These are phyloP conservation scores for Trichoderma koningiopsis DNA, from an alignment of 2,329 filamentous ascomycete genomes.

Conservation along the genomic window DNA sequence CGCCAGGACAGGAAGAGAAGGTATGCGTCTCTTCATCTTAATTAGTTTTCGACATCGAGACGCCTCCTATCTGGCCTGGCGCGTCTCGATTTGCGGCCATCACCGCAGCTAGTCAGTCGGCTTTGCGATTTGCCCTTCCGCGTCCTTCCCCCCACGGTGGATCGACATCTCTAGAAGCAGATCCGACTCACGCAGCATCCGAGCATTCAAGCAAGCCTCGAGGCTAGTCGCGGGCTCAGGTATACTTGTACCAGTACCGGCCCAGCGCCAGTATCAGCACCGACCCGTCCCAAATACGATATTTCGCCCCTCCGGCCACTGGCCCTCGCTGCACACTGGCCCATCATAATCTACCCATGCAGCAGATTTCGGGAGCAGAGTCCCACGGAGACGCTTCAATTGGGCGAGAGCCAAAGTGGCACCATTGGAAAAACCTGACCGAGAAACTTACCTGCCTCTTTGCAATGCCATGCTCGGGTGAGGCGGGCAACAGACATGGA, in stretches of 20 bases:
- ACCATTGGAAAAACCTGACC: slow-evolving; percentile 12
- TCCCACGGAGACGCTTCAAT: slow-evolving; percentile 14
- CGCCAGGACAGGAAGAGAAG: slow-evolving; percentile 12
- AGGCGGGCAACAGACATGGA: slow-evolving; percentile 10
- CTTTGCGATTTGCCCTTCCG: background rate
- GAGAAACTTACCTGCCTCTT: slow-evolving; percentile 18
- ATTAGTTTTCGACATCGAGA: background rate
- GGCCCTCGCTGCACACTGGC: slow-evolving; percentile 19
- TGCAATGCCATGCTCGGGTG: slow-evolving; percentile 12
- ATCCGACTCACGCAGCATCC: slow-evolving; percentile 23
- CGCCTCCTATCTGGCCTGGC: background rate
- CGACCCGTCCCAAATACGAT: slow-evolving; percentile 21
- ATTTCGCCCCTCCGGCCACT: slow-evolving; percentile 1
- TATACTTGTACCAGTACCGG: background rate
- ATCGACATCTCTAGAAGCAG: slow-evolving; percentile 22
- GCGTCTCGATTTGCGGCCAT: background rate
- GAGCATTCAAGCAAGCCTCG: slow-evolving; percentile 1
- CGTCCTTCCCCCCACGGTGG: slow-evolving; percentile 2
- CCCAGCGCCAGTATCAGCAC: background rate
- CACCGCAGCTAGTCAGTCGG: background rate
- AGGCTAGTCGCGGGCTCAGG: background rate
- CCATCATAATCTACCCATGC: slow-evolving; percentile 25
- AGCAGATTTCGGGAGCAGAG: slow-evolving; percentile 9
- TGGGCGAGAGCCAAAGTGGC: slow-evolving; percentile 19
- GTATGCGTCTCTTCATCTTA: background rate